Evolutionary conservation across 345 rosid genomes (phyloP).

Genomic region (Psidium guajava): DNA sequence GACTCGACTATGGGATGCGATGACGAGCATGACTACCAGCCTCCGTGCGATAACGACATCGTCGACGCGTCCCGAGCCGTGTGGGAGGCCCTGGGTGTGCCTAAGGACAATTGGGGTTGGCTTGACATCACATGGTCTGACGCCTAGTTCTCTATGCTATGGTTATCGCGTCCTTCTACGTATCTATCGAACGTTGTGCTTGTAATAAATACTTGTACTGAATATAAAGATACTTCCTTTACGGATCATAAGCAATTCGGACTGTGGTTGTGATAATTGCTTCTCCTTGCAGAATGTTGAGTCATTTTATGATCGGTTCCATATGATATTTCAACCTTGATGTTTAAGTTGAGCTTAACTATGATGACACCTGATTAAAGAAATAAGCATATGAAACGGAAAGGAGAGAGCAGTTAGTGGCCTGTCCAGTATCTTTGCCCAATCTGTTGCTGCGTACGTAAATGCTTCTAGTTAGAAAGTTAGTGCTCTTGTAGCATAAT

Average conservation of each 20-base stretch:
- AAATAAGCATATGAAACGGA: neutral
- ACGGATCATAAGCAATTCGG: neutral
- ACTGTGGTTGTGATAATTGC: neutral
- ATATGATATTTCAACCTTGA: neutral
- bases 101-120: neutral
- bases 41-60: neutral
- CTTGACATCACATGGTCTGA: neutral
- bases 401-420: neutral
- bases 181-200: neutral
- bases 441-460: neutral
- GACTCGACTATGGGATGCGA: conserved; percentile 5
- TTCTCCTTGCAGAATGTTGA: neutral
- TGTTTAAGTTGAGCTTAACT: neutral
- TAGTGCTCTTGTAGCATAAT: neutral
- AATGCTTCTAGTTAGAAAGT: neutral
- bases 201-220: neutral
- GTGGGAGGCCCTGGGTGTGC: neutral
- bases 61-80: neutral
- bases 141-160: neutral
- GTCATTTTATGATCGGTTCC: neutral
- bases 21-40: conserved; percentile 1
- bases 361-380: neutral
- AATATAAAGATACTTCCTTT: neutral
- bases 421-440: neutral
- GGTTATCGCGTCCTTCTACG: neutral